Conservation (phyloP, 2,329 filamentous ascomycete species). For the Cercospora janseana region DNA sequence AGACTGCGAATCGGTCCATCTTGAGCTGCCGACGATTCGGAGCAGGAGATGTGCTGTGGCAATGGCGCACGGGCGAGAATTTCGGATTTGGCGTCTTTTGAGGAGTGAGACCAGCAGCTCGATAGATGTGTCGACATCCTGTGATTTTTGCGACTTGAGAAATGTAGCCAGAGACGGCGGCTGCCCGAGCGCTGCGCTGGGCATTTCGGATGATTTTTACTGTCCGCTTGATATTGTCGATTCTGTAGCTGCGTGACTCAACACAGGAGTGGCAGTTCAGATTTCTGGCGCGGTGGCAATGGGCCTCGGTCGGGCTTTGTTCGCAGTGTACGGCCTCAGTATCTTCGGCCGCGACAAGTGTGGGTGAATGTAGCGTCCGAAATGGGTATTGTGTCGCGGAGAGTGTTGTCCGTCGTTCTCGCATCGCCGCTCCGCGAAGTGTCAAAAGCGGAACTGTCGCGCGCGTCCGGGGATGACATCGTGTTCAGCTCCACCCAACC, state of each 20-base stretch:
- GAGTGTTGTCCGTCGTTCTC: constrained; percentile 3
- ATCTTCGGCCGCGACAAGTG: too few relatives aligned
- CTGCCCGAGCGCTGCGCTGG: constrained; percentile 54
- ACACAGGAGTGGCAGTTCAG: background rate
- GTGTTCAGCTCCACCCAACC: constrained; percentile 10
- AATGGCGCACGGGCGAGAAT: constrained; percentile 83
- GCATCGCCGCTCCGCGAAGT: background rate
- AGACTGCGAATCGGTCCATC: constrained; percentile 72
- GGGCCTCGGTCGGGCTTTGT: too few relatives aligned
- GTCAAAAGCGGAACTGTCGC: background rate
- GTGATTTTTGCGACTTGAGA: constrained; percentile 73
- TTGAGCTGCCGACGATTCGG: constrained; percentile 78
- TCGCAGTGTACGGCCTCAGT: too few relatives aligned
- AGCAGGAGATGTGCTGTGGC: constrained; percentile 87
- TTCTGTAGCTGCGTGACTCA: constrained; percentile 1
- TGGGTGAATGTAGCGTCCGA: too few relatives aligned
- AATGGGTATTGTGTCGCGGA: background rate
- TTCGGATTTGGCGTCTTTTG: constrained; percentile 85
- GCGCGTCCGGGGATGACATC: constrained; percentile 9
- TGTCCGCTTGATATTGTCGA: constrained; percentile 5
- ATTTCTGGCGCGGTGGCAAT: background rate
- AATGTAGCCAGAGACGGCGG: constrained; percentile 76
- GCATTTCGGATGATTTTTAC: constrained; percentile 48
- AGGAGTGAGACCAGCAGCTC: constrained; percentile 81
- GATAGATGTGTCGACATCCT: constrained; percentile 74